Base-by-base conservation (phyloP, 805 yeast species). In the Komagataella pastoris region DNA sequence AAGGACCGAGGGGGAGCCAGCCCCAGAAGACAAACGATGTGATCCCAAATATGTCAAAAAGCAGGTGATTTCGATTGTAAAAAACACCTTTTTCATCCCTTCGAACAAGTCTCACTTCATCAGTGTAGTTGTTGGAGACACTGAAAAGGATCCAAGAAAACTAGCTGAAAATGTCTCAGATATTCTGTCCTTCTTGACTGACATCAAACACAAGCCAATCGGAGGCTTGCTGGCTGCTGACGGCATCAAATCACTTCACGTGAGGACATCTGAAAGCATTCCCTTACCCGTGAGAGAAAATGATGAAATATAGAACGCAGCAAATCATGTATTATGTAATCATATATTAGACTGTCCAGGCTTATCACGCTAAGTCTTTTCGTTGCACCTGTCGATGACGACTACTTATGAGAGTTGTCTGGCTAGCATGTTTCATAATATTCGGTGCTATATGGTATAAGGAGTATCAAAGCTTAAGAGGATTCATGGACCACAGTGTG, bases 51-150 rank as follows among this genome's bases (percentile, higher is more conserved):
- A 77, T 58, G 80, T 88, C 2, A 69, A 72, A 53, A 73, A 75
- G 6, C 96, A 88, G 63, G 66, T 86, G 54, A 77, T 74, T 59
- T 72, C 82, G 14, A 83, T 87, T 8, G 75, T 77, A 46, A 78
- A 75, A 54, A 81, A 83, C 61, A 74, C 95, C 0, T 74, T 70
- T 6, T 79, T 78, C 59, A 76, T 83, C 10, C 82, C 88, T 3
- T 30, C 40, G 10, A 75, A 76, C 17, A 59, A 59, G 2, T 91
- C 89, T 17, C 76, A 75, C 18, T 78, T 84, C 55, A 58, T 85
- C 19, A 70, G 80, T 17, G 67, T 86, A 21, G 76, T 73, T 51
- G 69, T 86, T 17, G 95, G 93, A 1, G 72, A 70, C 50, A 63
- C 78, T 2, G 72, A 71, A 49, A 76, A 76, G 72, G 59, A 65